Evolutionary conservation across 129 eudicot species (phyloP).

Genomic region (Chrysanthemum makinoi): DNA sequence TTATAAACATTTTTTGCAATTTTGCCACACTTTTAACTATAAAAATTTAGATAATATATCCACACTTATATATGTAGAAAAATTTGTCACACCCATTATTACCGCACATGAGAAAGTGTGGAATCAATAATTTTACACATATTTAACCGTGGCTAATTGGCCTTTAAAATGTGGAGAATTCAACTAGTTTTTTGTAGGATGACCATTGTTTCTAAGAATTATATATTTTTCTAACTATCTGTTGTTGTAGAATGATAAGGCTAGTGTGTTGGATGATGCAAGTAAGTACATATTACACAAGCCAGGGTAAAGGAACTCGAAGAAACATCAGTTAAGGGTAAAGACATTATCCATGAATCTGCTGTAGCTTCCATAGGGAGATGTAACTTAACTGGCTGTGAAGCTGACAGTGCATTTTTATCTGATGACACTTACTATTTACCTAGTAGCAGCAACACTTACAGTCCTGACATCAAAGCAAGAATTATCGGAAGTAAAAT

Average conservation of each 20-base stretch:
- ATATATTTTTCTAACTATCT: neutral
- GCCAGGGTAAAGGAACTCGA: constrained; percentile 29
- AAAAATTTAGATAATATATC: too few relatives aligned
- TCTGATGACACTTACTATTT: constrained; percentile 18
- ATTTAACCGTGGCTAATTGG: too few relatives aligned
- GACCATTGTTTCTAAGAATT: too few relatives aligned
- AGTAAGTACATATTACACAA: constrained; percentile 24
- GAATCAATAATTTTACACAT: too few relatives aligned
- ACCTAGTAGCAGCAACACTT: constrained; percentile 14
- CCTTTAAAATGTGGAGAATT: too few relatives aligned
- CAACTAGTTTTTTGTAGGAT: too few relatives aligned
- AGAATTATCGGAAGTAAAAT: constrained; percentile 26
- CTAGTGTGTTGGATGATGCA: constrained; percentile 35
- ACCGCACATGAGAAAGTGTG: too few relatives aligned
- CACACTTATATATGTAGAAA: too few relatives aligned
- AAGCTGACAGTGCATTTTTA: constrained; percentile 16
- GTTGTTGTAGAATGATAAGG: constrained; percentile 30
- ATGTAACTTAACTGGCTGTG: constrained; percentile 14
- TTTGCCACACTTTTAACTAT: too few relatives aligned
- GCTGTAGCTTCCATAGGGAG: constrained; percentile 1
- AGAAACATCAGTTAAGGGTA: constrained; percentile 22
- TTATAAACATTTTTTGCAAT: too few relatives aligned
- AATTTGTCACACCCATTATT: too few relatives aligned
- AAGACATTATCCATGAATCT: constrained; percentile 23
- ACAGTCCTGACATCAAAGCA: constrained; percentile 20